Base-by-base conservation (phyloP, 768 basidiomycete species). In the Leccinum subgranulosum region DNA sequence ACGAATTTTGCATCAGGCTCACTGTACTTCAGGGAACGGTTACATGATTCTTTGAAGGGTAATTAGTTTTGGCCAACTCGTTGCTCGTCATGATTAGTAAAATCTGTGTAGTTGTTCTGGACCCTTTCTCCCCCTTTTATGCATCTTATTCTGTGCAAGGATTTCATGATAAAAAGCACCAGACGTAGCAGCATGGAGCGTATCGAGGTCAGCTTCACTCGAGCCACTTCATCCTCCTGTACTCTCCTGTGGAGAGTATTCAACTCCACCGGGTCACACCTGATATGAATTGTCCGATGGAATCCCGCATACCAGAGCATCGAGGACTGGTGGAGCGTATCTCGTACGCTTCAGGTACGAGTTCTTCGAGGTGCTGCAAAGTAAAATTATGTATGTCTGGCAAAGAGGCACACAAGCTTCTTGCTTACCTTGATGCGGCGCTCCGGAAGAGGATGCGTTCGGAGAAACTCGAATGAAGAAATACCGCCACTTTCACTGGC, bases 361-460 rank as follows among this genome's bases (percentile, higher is more conserved):
- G 72, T 54, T 78, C 75, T 55, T 84, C 74, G 12, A 90, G 74
- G 59, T 75, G 69, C 85, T 85, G 59, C 29, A 25, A 27, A 23
- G 53, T 5, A 17, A 27, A 19, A 39, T 46, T 27, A 55, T 17
- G 11, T 19, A 15, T n/a, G 23, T 15, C 46, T 21, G 14, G 14
- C 31, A 15, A 15, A 41, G 15, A 27, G 46, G 14, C 4, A 51
- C 15, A 12, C 17, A 33, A 21, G 41, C 19, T 43, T 21, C 8
- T 59, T 14, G 61, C 82, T 57, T 60, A 90, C 92, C 77, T 86
- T 78, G 57, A 92, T 84, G 21, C 94, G 84, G 66, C 79, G 85
- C 41, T 79, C 75, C 23, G 87, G 85, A 6, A 85, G 78, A 0
- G 95, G 95, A 72, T 98, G 95, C 0, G 95, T 97, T 27, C 76